These are phyloP conservation scores for Paramecium octaurelia DNA, from an alignment of 73 alveolate species.

Conservation along the genomic window DNA sequence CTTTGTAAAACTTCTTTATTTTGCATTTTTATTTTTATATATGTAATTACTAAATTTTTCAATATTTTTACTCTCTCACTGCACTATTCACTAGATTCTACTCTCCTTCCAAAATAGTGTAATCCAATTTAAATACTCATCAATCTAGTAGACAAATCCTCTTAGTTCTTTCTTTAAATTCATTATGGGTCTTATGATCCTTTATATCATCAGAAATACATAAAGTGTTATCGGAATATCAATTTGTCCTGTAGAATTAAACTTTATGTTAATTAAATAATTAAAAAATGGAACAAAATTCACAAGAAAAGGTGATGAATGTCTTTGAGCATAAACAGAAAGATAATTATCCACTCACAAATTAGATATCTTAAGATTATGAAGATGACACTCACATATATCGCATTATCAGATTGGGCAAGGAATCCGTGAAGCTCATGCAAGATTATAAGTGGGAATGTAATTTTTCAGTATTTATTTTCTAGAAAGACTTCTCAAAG, in stretches of 20 bases:
- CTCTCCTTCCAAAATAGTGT: neutral
- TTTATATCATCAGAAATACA: neutral
- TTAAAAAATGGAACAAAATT: neutral
- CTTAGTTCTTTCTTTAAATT: neutral
- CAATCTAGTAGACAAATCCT: neutral
- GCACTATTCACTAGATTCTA: neutral
- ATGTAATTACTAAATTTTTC: neutral
- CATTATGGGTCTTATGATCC: too few relatives aligned
- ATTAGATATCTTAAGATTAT: neutral
- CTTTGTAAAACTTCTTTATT: neutral
- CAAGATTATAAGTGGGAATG: neutral
- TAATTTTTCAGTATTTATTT: neutral
- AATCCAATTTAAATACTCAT: slow-evolving; percentile 8
- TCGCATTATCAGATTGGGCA: neutral
- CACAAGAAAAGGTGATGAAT: neutral
- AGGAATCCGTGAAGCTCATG: neutral
- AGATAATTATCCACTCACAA: neutral
- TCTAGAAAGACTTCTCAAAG: neutral
- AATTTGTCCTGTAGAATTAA: neutral
- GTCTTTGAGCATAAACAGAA: neutral
- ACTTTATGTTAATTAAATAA: neutral
- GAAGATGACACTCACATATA: neutral
- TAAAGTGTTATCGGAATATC: too few relatives aligned
- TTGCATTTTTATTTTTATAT: neutral
- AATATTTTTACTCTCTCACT: neutral